phyloP scores from a whole-genome alignment of 164 flowering plant species.

The Vitis rotundifolia region DNA sequence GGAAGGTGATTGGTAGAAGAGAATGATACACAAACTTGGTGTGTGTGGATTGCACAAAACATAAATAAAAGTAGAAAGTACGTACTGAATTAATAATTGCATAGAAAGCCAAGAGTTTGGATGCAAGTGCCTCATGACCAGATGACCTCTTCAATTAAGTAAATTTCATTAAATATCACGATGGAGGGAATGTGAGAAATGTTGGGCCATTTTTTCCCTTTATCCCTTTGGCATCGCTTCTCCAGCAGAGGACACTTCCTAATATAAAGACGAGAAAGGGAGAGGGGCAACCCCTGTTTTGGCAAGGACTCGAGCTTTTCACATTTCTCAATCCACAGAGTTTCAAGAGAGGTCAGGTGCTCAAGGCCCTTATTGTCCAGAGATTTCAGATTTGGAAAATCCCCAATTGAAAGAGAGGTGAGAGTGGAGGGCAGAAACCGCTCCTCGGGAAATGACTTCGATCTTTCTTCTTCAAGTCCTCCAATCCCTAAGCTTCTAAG shows the following conservation, averaged over 20 bases:
- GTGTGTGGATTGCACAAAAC: too few relatives aligned
- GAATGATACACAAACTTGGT: too few relatives aligned
- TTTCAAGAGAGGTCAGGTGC: conserved; percentile 10
- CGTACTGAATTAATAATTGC: too few relatives aligned
- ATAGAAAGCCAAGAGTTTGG: too few relatives aligned
- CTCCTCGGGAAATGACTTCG: conserved; percentile 18
- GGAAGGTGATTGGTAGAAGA: too few relatives aligned
- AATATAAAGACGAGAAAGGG: background rate
- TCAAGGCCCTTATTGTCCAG: conserved; percentile 11
- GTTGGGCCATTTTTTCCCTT: conserved; percentile 7
- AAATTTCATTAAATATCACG: too few relatives aligned
- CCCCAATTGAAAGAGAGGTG: background rate
- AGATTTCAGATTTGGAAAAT: conserved; percentile 1
- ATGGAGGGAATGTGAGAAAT: background rate
- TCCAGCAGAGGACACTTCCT: background rate
- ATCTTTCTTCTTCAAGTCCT: too few relatives aligned
- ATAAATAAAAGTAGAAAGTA: too few relatives aligned
- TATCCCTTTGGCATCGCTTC: background rate
- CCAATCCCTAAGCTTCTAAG: background rate
- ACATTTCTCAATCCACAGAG: background rate
- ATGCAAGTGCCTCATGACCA: too few relatives aligned
- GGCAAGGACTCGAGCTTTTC: background rate
- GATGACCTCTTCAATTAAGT: too few relatives aligned
- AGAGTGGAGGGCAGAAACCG: conserved; percentile 12
- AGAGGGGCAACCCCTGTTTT: background rate